These are phyloP conservation scores for Debaryomyces subglobosus DNA, from an alignment of 1,139 yeast species.

Conservation along the genomic window DNA sequence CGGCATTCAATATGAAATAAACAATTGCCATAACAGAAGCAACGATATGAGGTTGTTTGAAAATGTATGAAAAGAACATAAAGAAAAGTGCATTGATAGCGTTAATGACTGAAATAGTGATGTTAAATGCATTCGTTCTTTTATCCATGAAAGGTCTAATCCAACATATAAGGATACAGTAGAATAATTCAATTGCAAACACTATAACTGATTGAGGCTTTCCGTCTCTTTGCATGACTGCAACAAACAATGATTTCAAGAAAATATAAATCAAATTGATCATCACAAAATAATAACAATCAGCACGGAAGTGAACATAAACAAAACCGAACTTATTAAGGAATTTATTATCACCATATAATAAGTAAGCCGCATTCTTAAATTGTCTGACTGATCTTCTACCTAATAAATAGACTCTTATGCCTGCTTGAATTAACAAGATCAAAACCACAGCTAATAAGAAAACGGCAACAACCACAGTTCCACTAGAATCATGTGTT, in stretches of 20 bases:
- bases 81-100: conserved; percentile 83
- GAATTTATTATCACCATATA: conserved; percentile 81
- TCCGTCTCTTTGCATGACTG: conserved; percentile 80
- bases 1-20: conserved; percentile 88
- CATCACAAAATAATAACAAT: conserved; percentile 78
- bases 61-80: conserved; percentile 83
- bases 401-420: conserved; percentile 72
- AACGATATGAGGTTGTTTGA: conserved; percentile 82
- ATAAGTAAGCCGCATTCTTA: conserved; percentile 89
- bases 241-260: conserved; percentile 80
- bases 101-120: conserved; percentile 77
- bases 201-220: conserved; percentile 78
- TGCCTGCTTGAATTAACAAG: conserved; percentile 72
- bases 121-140: conserved; percentile 89
- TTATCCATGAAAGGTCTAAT: conserved; percentile 92
- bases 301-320: conserved; percentile 89
- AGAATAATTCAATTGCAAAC: conserved; percentile 72
- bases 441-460: conserved; percentile 58
- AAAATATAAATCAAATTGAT: conserved; percentile 67
- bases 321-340: conserved; percentile 90
- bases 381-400: conserved; percentile 68
- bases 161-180: conserved; percentile 65
- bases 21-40: conserved; percentile 92
- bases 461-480: conserved; percentile 75
- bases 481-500: conserved; percentile 80